Evolutionary conservation across 371 early-diverging fungal genomes (phyloP), one percentile per base, ranked within the genome.

Genomic region (Apophysomyces variabilis): DNA sequence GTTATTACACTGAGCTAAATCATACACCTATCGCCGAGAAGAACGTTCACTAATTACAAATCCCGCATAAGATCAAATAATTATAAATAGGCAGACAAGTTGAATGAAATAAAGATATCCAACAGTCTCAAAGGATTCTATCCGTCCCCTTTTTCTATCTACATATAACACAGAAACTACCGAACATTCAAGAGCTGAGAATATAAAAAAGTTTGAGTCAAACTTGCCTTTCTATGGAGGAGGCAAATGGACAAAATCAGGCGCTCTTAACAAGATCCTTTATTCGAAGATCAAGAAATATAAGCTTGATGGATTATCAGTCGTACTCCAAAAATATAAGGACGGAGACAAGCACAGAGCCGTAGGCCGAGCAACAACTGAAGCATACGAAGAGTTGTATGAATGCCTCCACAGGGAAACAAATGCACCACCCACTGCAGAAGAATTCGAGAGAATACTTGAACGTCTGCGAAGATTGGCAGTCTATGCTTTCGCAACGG

Each of bases 281-380:
- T 5, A 38, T 2, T 12, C 1, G 35, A 16, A 62, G 35, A 5
- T 62, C 63, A 62, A 56, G 38, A 32, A 16, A 26, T 26, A 26
- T 26, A 26, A 26, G 26, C 26, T 26, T 26, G 50, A 12, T 12
- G 37, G 7, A 32, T 13, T 8, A 13, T 54, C 5, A 56, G 54
- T 32, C 6, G 47, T 46, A 46, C n/a, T 16, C 6, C 47, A 16
- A 11, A 16, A 5, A n/a, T 65, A 45, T 59, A 65, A 58, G 36
- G n/a, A 58, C 12, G 14, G 26, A 7, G 65, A 65, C 7, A n/a
- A 32, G 5, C 18, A 47, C 26, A 32, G 65, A 12, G n/a, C 26
- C 5, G 12, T 32, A 21, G 65, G 38, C 44, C 18, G 65, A 57
- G 65, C 58, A n/a, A 50, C 65, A 5, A 65, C 65, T 16, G 65